phyloP scores from a whole-genome alignment of 2,329 filamentous ascomycete species.

The Sclerotinia trifoliorum region DNA sequence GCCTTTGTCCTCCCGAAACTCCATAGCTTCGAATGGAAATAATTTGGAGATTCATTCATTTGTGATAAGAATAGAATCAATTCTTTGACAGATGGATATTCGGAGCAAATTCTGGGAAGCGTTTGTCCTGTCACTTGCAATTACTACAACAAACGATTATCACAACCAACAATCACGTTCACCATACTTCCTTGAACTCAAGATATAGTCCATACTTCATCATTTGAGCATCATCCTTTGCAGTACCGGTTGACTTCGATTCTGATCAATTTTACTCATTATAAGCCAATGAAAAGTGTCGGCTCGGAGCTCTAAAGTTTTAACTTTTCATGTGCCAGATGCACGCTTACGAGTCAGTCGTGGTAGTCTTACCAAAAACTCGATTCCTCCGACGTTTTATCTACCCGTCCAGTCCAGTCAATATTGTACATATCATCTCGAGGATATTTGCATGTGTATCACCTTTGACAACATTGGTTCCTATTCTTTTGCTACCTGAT shows the following conservation, averaged over 20 bases:
- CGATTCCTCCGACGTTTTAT: neutral
- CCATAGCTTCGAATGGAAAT: neutral
- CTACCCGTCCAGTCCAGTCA: neutral
- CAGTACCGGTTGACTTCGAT: neutral
- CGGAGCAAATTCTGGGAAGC: neutral
- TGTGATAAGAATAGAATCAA: constrained; percentile 10
- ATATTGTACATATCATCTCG: neutral
- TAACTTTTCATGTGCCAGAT: neutral
- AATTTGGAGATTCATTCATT: neutral
- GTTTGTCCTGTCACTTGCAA: neutral
- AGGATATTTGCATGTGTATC: constrained; percentile 11
- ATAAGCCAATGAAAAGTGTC: neutral
- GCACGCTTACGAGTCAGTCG: neutral
- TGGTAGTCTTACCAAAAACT: neutral
- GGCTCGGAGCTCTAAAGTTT: neutral
- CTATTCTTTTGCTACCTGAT: neutral
- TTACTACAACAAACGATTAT: neutral
- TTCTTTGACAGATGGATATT: neutral
- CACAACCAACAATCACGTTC: neutral
- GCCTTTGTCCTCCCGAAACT: neutral
- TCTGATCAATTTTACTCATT: neutral
- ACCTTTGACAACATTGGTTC: neutral
- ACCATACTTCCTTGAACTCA: constrained; percentile 2
- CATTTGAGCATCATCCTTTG: neutral
- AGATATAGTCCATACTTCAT: neutral